Evolutionary conservation across 1,139 yeast genomes (phyloP).

Genomic region (Trichomonascaceae sp.): DNA sequence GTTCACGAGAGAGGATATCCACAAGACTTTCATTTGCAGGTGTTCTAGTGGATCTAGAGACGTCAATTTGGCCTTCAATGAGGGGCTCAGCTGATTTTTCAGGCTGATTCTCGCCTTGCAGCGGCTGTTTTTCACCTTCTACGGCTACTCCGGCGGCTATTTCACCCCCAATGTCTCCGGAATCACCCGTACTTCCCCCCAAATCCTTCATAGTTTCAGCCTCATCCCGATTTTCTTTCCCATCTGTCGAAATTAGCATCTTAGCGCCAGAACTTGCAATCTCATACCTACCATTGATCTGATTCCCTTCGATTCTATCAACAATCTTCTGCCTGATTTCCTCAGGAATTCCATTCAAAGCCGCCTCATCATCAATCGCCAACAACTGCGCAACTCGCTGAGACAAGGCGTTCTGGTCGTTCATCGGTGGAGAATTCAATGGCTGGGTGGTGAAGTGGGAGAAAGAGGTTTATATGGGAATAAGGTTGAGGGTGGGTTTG

Average conservation of each 20-base stretch:
- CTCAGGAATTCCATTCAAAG: conserved; percentile 22
- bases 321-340: conserved; percentile 14
- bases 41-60: not conserved
- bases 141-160: not conserved
- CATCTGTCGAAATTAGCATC: conserved; percentile 32
- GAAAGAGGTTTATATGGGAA: not conserved
- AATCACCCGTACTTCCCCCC: not conserved
- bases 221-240: conserved; percentile 14
- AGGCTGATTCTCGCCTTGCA: not conserved
- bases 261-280: not conserved
- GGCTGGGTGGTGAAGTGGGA: not conserved
- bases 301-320: not conserved
- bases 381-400: conserved; percentile 31
- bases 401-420: conserved; percentile 4
- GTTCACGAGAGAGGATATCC: not conserved
- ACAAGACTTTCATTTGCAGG: not conserved
- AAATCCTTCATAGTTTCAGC: not conserved
- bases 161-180: not conserved
- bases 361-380: conserved; percentile 20
- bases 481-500: not conserved
- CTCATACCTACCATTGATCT: not conserved
- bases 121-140: not conserved
- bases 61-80: not conserved
- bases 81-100: not conserved
- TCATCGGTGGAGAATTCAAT: not conserved